phyloP scores from a whole-genome alignment of 495 filamentous ascomycete genomes.

The Clavariopsis aquatica region DNA sequence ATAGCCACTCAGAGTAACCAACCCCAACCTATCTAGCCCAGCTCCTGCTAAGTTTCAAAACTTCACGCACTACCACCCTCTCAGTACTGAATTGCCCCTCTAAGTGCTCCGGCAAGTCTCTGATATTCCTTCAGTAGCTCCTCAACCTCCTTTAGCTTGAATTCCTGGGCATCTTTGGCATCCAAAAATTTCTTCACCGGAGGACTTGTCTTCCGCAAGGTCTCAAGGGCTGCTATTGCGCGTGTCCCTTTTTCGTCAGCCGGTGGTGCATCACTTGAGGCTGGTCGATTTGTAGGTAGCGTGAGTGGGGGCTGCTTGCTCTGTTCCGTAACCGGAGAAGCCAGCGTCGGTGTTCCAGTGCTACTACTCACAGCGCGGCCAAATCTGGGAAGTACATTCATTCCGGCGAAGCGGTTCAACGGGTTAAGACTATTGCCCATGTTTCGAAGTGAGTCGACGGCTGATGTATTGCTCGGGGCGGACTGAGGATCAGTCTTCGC shows the following conservation, averaged over 20 bases:
- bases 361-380: constrained; percentile 57
- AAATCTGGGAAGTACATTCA: constrained; percentile 70
- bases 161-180: constrained; percentile 70
- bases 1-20: neutral
- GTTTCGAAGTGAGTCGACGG: constrained; percentile 80
- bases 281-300: constrained; percentile 2
- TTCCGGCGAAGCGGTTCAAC: constrained; percentile 70
- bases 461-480: constrained; percentile 52
- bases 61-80: neutral
- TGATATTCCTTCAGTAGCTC: constrained; percentile 86
- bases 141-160: constrained; percentile 78
- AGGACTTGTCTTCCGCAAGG: constrained; percentile 60
- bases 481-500: constrained; percentile 15
- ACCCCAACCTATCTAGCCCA: neutral
- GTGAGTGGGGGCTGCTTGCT: constrained; percentile 14
- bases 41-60: neutral
- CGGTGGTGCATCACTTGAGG: constrained; percentile 29
- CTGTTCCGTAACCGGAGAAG: constrained; percentile 21
- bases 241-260: constrained; percentile 36
- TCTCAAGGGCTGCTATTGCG: constrained; percentile 47
- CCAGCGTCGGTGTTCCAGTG: constrained; percentile 38
- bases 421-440: constrained; percentile 83
- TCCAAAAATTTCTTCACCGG: constrained; percentile 83
- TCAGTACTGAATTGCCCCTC: constrained; percentile 47
- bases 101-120: constrained; percentile 69